These are phyloP conservation scores for Ramaria rubella DNA, from an alignment of 768 basidiomycete species.

Conservation along the genomic window DNA sequence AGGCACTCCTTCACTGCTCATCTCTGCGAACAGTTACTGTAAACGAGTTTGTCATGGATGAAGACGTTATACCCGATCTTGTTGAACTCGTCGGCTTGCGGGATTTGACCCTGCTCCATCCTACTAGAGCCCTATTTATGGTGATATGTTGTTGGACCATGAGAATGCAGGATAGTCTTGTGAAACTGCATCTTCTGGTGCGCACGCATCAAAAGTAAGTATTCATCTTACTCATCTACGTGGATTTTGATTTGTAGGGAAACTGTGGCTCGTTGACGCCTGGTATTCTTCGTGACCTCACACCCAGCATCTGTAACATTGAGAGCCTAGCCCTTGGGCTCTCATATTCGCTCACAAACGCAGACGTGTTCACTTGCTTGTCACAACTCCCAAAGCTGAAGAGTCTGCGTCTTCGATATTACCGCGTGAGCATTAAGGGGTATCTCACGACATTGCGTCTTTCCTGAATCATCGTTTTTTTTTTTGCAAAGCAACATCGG, in stretches of 20 bases:
- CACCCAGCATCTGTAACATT: constrained; percentile 28
- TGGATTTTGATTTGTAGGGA: constrained; percentile 27
- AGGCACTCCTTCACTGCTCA: constrained; percentile 9
- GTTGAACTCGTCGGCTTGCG: constrained; percentile 14
- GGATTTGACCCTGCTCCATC: constrained; percentile 17
- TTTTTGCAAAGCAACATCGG: constrained; percentile 38
- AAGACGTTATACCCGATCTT: constrained; percentile 8
- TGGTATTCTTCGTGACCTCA: constrained; percentile 43
- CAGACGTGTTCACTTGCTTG: constrained; percentile 45
- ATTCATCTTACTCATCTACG: background rate
- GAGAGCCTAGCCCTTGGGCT: constrained; percentile 43
- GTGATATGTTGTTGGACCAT: constrained; percentile 34
- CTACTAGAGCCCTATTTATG: constrained; percentile 17
- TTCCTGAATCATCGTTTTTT: background rate
- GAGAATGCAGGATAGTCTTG: constrained; percentile 28
- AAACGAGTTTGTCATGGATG: constrained; percentile 12
- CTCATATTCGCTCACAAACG: constrained; percentile 52
- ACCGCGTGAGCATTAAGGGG: constrained; percentile 46
- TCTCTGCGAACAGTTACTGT: constrained; percentile 15
- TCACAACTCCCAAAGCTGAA: constrained; percentile 34
- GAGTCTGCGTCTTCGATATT: constrained; percentile 41
- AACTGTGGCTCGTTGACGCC: constrained; percentile 63
- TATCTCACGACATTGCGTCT: background rate
- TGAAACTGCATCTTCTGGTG: constrained; percentile 39
- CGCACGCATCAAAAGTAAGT: constrained; percentile 10